phyloP scores from a whole-genome alignment of 352 stramenopile genomes.

The Ophiocytium majus region DNA sequence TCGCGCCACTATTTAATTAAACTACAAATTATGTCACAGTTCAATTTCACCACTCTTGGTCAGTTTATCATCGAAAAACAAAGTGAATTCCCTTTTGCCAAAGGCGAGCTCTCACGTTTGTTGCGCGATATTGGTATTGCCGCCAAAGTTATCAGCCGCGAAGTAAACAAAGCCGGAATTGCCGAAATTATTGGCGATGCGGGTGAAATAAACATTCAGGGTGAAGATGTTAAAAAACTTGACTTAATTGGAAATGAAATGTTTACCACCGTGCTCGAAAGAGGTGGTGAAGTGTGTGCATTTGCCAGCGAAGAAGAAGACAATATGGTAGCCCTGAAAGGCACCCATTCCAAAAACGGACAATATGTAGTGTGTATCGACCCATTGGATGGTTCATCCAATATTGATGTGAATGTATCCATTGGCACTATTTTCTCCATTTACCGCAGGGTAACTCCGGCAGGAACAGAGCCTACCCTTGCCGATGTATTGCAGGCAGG shows the following conservation, averaged over 20 bases:
- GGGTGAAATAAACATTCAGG: constrained; percentile 20
- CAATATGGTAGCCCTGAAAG: constrained; percentile 19
- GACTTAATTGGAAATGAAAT: constrained; percentile 22
- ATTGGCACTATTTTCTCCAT: constrained; percentile 95
- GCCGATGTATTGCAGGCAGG: constrained; percentile 69
- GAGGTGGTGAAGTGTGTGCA: constrained; percentile 18
- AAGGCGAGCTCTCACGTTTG: constrained; percentile 18
- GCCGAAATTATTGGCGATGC: constrained; percentile 19
- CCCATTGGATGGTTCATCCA: constrained; percentile 93
- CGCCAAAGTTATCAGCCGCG: constrained; percentile 17
- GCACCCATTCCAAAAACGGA: constrained; percentile 19
- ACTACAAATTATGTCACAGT: constrained; percentile 22
- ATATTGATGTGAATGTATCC: constrained; percentile 95
- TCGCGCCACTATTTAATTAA: constrained; percentile 21
- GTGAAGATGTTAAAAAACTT: constrained; percentile 22
- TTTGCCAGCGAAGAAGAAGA: constrained; percentile 19
- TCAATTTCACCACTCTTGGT: constrained; percentile 20
- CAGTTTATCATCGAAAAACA: constrained; percentile 22
- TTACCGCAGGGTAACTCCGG: constrained; percentile 61
- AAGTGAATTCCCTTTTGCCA: constrained; percentile 20
- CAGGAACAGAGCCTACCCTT: constrained; percentile 57
- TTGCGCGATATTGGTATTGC: constrained; percentile 19
- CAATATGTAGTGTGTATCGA: constrained; percentile 66
- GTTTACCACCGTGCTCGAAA: constrained; percentile 19
- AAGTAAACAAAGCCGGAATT: constrained; percentile 21